Base-by-base conservation (phyloP, 371 early-diverging fungal genomes). In the Quaeritorhiza haematococci region DNA sequence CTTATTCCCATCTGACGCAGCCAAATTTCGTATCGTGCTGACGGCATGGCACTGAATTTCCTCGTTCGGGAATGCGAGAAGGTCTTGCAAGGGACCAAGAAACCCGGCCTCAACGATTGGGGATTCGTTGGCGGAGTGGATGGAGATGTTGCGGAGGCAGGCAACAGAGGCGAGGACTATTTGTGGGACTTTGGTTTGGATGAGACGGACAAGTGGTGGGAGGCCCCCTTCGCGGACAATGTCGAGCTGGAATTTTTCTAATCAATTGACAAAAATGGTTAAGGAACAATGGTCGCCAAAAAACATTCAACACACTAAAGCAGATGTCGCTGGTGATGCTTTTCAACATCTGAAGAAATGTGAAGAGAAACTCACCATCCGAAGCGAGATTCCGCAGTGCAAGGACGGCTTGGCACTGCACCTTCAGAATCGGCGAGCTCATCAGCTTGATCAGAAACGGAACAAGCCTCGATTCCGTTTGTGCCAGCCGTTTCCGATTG, bases 101-200 rank as follows among this genome's bases (percentile, higher is more conserved):
- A 91, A 88, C 7, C 89, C 90, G 6, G 88, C 88, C 48, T 86
- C 82, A 42, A 91, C 82, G 49, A 94, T 89, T 21, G 90, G 88
- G 7, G 84, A 81, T 63, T 93, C 93, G 67, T 92, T 93, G 27
- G 82, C 73, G 3, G 90, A 84, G 61, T 92, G 91, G 49, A 94
- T 94, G 49, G 92, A 92, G 53, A 94, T 84, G 67, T 94, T 94
- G 53, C 94, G 86, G 54, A 93, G 79, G 64, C 94, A 93, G 17
- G 94, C 94, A n/a, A 91, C 90, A 3, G 93, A 89, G 1, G 94
- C 90, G 2, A 90, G 68, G 24, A 90, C 88, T 56, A 92, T 75
- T 24, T 89, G 86, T 33, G 84, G 73, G 56, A 87, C 87, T 0
- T 84, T 80, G 26, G 90, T 88, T 66, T 89, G 84, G 33, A 92